Conservation (phyloP, 2,329 filamentous ascomycete species). For the Triangularia setosa region DNA sequence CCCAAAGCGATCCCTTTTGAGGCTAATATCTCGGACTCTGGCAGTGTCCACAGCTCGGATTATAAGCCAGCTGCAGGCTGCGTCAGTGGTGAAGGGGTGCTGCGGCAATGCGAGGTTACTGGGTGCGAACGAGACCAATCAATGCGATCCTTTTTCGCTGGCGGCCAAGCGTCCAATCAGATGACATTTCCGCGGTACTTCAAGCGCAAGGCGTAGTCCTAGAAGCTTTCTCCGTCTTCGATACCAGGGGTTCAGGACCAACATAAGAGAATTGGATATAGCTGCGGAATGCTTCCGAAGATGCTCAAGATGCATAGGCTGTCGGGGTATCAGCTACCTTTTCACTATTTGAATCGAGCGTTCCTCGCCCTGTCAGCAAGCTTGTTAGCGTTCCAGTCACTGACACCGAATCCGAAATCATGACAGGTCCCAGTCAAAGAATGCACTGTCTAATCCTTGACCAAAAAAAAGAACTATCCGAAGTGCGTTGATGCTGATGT, state of each 20-base stretch:
- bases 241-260: not conserved
- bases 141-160: not conserved
- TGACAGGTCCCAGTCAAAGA: not conserved
- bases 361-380: not conserved
- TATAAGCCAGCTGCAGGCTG: not conserved
- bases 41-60: constrained; percentile 1
- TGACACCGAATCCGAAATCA: not conserved
- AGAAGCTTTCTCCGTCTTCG: not conserved
- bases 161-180: not conserved
- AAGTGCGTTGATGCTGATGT: not conserved
- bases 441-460: not conserved
- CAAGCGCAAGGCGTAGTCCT: not conserved
- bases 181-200: not conserved
- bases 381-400: not conserved
- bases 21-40: not conserved
- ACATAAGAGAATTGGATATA: not conserved
- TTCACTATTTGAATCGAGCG: not conserved
- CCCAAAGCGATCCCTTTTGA: not conserved
- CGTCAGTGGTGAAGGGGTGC: not conserved
- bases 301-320: not conserved
- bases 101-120: not conserved
- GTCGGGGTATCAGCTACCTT: not conserved
- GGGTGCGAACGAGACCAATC: not conserved
- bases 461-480: not conserved
- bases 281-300: not conserved